Evolutionary conservation across 2,329 filamentous ascomycete genomes (phyloP), one percentile per base, ranked within the genome.

Genomic region (Botrytis aclada): DNA sequence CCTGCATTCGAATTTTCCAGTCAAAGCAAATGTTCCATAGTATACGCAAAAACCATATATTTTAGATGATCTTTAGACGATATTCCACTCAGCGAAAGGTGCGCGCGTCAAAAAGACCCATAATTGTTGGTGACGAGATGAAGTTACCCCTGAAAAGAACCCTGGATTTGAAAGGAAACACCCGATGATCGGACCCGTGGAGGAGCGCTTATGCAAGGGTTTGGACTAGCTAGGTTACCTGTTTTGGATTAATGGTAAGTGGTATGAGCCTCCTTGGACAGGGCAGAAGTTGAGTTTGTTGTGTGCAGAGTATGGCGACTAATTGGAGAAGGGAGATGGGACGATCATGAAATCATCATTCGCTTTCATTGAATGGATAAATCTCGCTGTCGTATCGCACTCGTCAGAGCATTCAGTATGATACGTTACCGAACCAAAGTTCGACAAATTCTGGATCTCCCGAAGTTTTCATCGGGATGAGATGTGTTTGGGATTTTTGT

Each of bases 91-190:
- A 25, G n/a, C 51, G n/a, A n/a, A 54, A 54, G 25, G 60, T 62
- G 61, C 61, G 61, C 39, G 61, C 39, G 61, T 63, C 61, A 63
- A 63, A 56, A 32, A n/a, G 61, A 22, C n/a, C 39, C 61, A 63
- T 63, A 63, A 62, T n/a, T 62, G 60, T 63, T 63, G 39, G 61
- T 32, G 61, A 63, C 29, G 39, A 63, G 61, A 32, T 63, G 4
- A 63, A 43, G n/a, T 43, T 63, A 43, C 61, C 61, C 61, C 61
- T 63, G 61, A 63, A 63, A 43, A 39, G 37, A 62, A 62, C 34
- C 34, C 25, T 41, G 51, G 14, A 56, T 56, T 37, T 20, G 5
- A 60, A 37, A 60, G 58, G 10, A 63, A 32, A 22, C 14, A 63
- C 29, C 39, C 39, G 39, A 41, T 63, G 16, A 63, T 43, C 39